Conservation (phyloP, 2,329 filamentous ascomycete genomes). For the Diaporthe citri region DNA sequence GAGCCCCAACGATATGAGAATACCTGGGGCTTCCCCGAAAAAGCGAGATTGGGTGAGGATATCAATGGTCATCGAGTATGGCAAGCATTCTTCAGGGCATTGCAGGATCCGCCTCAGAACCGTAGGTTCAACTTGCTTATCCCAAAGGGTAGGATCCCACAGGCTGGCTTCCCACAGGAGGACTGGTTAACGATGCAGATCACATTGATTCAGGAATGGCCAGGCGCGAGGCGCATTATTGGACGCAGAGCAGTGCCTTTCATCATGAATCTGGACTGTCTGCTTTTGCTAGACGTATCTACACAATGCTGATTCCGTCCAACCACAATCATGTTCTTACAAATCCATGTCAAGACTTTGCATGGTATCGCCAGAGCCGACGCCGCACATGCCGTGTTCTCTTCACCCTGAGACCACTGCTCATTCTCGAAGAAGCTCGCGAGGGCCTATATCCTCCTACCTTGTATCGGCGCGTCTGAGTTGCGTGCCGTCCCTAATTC, state of each 20-base stretch:
- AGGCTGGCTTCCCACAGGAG: not conserved
- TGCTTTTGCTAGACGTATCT: conserved; percentile 21
- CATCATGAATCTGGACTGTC: not conserved
- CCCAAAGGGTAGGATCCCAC: not conserved
- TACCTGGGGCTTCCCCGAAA: not conserved
- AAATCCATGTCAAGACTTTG: not conserved
- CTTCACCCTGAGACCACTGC: not conserved
- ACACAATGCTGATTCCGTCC: not conserved
- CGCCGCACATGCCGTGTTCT: too few relatives aligned
- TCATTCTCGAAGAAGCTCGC: not conserved
- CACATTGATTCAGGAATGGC: not conserved
- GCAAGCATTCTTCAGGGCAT: not conserved
- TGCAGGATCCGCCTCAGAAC: not conserved
- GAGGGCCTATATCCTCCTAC: not conserved
- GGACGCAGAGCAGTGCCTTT: conserved; percentile 1
- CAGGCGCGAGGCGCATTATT: conserved; percentile 18
- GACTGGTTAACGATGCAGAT: not conserved
- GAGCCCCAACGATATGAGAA: not conserved
- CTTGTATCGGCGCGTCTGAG: not conserved
- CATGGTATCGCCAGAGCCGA: not conserved
- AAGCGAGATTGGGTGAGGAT: not conserved
- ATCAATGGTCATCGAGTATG: not conserved
- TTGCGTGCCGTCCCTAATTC: not conserved
- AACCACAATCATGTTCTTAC: not conserved
- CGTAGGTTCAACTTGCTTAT: not conserved